Base-by-base conservation (phyloP, 805 yeast species). In the Candida silvicultrix region DNA sequence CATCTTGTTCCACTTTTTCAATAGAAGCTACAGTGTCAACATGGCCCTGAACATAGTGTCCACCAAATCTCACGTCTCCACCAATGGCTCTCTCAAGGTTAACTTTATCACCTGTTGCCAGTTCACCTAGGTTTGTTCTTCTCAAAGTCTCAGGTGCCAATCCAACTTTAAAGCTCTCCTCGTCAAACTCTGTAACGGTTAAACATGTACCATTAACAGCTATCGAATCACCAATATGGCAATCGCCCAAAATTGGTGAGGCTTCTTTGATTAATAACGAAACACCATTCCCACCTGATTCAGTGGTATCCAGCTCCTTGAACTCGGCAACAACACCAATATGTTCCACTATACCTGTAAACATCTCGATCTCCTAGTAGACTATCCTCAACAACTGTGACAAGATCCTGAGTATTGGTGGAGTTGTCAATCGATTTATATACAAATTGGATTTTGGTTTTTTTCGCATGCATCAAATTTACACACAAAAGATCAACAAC, bases 41-140 rank as follows among this genome's bases (percentile, higher is more conserved):
- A 68, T 94, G 99, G 6, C 99, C 99, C 59, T 94, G 99, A 2
- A 94, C 99, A 52, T 92, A 79, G 65, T 94, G 99, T 1, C 99
- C 99, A 21, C 99, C 99, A 58, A 90, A 80, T 51, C 99, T 73
- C 7, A 81, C 87, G 44, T 86, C 88, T 14, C 81, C 80, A 4
- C 70, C 73, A 29, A 94, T 89, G 0, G 99, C 99, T 48, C 99
- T 74, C 64, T 94, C 99, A 50, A 92, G 70, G 62, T 94, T 92
- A 19, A 94, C 96, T 48, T 72, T 74, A 18, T 76, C 63, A 2
- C 88, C 90, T 1, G 47, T 41, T 20, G 54, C 60, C 63, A 92
- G 74, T 10, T 65, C 65, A 1, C 89, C 92, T 39, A 94, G 67
- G 52, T 85, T 83, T 2, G 96, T 81, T 50, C 94, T 75, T 49